Percentiles rank a stretch among this genome's conserved stretches.
Conservation (phyloP, 169 alveolate genomes). For the Plasmodium vinckei region DNA sequence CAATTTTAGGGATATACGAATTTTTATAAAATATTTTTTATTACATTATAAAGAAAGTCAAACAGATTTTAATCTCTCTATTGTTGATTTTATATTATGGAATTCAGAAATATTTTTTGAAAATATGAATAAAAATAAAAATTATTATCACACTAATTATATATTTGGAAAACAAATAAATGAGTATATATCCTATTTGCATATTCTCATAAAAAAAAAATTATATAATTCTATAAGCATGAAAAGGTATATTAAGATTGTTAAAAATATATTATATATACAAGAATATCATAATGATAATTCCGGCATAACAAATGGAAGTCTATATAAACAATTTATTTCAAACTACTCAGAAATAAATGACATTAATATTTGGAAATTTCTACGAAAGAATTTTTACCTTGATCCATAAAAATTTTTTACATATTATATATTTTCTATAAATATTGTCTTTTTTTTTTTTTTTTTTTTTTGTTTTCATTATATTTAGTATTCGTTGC, state of each 20-base stretch:
- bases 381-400: conserved; percentile 1
- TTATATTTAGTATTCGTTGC: too few relatives aligned
- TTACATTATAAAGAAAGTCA: conserved; percentile 19
- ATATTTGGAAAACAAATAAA: conserved; percentile 34
- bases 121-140: conserved; percentile 2
- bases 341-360: conserved; percentile 9
- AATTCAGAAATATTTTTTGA: conserved; percentile 42
- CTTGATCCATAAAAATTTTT: not conserved
- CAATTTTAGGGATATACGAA: conserved; percentile 39
- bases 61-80: conserved; percentile 12
- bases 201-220: conserved; percentile 5
- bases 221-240: conserved; percentile 8
- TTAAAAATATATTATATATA: conserved; percentile 29
- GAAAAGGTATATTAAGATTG: conserved; percentile 21
- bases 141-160: conserved; percentile 39
- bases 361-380: conserved; percentile 40
- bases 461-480: too few relatives aligned
- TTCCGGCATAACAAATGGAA: not conserved
- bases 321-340: conserved; percentile 14
- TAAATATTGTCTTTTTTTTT: too few relatives aligned
- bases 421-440: not conserved
- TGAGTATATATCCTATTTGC: conserved; percentile 1
- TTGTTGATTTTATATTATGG: conserved; percentile 31
- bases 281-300: conserved; percentile 7
- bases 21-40: conserved; percentile 27